These are phyloP conservation scores for Kwoniella pini DNA, from an alignment of 768 basidiomycete genomes.

Conservation along the genomic window DNA sequence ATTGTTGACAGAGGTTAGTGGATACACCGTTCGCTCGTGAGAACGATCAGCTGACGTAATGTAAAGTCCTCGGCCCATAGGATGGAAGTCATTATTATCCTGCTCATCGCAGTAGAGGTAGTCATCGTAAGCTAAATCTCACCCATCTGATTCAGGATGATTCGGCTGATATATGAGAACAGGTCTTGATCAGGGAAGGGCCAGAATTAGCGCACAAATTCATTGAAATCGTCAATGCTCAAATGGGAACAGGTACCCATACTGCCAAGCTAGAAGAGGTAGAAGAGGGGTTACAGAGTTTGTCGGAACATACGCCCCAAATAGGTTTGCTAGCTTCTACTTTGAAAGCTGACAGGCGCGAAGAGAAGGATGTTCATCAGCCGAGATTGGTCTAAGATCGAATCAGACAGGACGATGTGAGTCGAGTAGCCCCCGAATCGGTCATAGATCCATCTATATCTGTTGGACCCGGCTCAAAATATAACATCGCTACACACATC, in stretches of 20 bases:
- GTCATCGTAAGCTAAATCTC: constrained; percentile 67
- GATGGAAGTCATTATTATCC: constrained; percentile 94
- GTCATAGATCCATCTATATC: not conserved
- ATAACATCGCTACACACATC: not conserved
- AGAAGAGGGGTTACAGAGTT: constrained; percentile 1
- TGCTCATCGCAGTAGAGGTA: constrained; percentile 92
- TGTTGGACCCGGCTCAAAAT: not conserved
- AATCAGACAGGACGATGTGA: too few species aligned
- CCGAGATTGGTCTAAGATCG: constrained; percentile 12
- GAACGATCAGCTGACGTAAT: not conserved
- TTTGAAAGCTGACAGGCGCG: not conserved
- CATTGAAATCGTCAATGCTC: not conserved
- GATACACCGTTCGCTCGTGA: not conserved
- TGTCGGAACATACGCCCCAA: not conserved
- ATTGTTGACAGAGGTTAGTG: constrained; percentile 76
- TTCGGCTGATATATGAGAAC: not conserved
- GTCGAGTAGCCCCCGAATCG: not conserved
- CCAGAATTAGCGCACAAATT: constrained; percentile 48
- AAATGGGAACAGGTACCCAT: not conserved
- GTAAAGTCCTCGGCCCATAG: constrained; percentile 77
- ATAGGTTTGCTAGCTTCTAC: constrained; percentile 2
- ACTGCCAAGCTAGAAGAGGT: not conserved
- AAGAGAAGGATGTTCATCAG: not conserved
- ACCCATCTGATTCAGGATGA: not conserved
- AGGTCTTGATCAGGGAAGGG: constrained; percentile 54